Evolutionary conservation across 148 eudicot genomes (phyloP), one percentile per base, ranked within the genome.

Genomic region (Rhododendron griersonianum): DNA sequence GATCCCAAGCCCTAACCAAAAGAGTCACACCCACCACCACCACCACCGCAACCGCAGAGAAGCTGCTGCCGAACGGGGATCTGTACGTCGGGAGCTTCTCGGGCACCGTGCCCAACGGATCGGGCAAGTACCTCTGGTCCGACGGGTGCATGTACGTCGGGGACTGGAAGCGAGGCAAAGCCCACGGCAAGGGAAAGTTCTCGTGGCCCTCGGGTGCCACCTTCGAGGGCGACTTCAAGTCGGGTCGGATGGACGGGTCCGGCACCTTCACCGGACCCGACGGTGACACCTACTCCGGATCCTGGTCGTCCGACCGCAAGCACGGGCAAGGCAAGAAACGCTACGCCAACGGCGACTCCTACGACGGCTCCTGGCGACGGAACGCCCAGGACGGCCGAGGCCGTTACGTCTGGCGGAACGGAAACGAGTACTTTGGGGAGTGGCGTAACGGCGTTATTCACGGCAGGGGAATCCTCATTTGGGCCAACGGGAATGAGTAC

Each of bases 111-210:
- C 99, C 99, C 0, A 90, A 94, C 81, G 99, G 98, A 25, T 86
- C 83, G 1, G 99, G 99, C 1, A 97, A 95, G 93, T 97, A 97
- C 65, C 77, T 97, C 33, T 97, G 99, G 99, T 44, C 87, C 0
- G 99, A 97, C 82, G 99, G 99, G 81, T 97, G 99, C 48, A 95
- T 97, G 98, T 95, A 97, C 81, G 96, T 94, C 67, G 99, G 99
- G 0, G 95, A 95, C 18, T 97, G 99, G 99, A 93, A 89, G 85
- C 91, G 89, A 61, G 99, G 99, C 1, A 95, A 93, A 47, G 98
- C 98, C n/a, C 86, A 85, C 25, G 99, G 99, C 0, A 94, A 92
- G n/a, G 99, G 99, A 2, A 94, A 90, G 85, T 95, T 97, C 77
- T 94, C 98, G 7, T 96, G 99, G 99, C 96, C 99, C 0, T 95